phyloP scores from a whole-genome alignment of 768 basidiomycete genomes.

The Tulasnella sp. region DNA sequence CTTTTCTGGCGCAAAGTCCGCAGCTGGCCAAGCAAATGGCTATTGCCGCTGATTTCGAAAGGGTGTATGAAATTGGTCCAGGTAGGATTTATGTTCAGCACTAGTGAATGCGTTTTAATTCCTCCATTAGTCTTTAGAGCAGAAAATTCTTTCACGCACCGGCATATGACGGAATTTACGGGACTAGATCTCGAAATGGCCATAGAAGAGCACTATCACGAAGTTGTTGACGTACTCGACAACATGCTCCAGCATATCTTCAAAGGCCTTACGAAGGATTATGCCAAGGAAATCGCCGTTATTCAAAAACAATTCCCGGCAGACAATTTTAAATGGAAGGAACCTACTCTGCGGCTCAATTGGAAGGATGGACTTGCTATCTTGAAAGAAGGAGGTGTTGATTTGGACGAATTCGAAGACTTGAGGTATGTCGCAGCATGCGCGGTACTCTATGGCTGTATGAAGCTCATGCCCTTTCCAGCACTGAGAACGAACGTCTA shows the following conservation, averaged over 20 bases:
- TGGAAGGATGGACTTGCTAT: conserved; percentile 83
- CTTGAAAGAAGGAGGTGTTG: conserved; percentile 74
- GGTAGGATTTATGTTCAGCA: conserved; percentile 19
- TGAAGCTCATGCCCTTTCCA: conserved; percentile 35
- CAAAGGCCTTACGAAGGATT: conserved; percentile 61
- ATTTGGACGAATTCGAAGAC: conserved; percentile 68
- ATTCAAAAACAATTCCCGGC: conserved; percentile 83
- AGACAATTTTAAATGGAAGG: conserved; percentile 90
- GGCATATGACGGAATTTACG: conserved; percentile 96
- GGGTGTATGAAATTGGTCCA: conserved; percentile 89
- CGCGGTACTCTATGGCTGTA: conserved; percentile 2
- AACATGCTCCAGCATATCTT: conserved; percentile 78
- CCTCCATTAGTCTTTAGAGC: conserved; percentile 72
- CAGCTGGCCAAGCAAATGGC: conserved; percentile 99
- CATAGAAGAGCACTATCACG: conserved; percentile 97
- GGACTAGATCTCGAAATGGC: conserved; percentile 99
- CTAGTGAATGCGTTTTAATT: neutral
- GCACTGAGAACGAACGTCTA: conserved; percentile 91
- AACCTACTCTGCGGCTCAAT: conserved; percentile 72
- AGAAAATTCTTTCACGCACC: conserved; percentile 92
- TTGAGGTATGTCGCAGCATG: conserved; percentile 37
- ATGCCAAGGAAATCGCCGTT: conserved; percentile 66
- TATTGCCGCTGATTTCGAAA: conserved; percentile 95
- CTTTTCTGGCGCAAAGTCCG: conserved; percentile 92
- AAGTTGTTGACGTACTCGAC: conserved; percentile 88